Percentiles rank a stretch among this genome's conserved stretches.
Conservation (phyloP, 1,284 basidiomycete genomes). For the Rhodotorula sp. region DNA sequence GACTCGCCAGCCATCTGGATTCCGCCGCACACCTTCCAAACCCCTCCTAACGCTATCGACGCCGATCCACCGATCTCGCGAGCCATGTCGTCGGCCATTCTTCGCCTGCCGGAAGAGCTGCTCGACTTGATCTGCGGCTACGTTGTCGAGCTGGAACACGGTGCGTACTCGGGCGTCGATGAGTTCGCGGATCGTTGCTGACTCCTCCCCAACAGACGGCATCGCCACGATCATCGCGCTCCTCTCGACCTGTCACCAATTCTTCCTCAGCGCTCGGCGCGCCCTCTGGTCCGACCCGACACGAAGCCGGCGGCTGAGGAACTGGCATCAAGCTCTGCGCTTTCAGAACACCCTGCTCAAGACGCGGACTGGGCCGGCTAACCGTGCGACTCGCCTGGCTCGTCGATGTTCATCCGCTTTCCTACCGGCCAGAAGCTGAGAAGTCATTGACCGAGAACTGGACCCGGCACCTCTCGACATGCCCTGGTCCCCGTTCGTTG, state of each 20-base stretch:
- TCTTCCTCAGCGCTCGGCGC: neutral
- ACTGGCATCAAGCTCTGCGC: too few species aligned
- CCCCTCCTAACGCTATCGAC: neutral
- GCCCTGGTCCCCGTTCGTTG: neutral
- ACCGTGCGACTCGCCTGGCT: too few species aligned
- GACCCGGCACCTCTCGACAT: neutral
- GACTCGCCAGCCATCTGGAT: neutral
- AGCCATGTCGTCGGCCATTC: neutral
- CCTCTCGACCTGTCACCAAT: neutral
- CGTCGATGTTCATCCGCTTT: too few species aligned
- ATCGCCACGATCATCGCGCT: neutral
- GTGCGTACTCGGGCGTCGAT: too few species aligned
- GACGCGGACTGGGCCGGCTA: neutral
- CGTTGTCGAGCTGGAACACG: neutral
- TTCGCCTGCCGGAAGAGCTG: neutral
- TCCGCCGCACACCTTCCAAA: too few species aligned
- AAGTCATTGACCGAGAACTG: too few species aligned
- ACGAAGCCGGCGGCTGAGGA: neutral
- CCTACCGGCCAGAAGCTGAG: too few species aligned
- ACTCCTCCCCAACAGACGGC: neutral
- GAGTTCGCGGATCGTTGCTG: too few species aligned
- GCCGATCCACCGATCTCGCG: neutral
- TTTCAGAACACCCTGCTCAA: neutral
- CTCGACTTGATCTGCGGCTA: constrained; percentile 4
- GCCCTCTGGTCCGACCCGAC: neutral